Evolutionary conservation across 1,284 basidiomycete species (phyloP), one percentile per base, ranked within the genome.

Genomic region (Puccinia novopanici): DNA sequence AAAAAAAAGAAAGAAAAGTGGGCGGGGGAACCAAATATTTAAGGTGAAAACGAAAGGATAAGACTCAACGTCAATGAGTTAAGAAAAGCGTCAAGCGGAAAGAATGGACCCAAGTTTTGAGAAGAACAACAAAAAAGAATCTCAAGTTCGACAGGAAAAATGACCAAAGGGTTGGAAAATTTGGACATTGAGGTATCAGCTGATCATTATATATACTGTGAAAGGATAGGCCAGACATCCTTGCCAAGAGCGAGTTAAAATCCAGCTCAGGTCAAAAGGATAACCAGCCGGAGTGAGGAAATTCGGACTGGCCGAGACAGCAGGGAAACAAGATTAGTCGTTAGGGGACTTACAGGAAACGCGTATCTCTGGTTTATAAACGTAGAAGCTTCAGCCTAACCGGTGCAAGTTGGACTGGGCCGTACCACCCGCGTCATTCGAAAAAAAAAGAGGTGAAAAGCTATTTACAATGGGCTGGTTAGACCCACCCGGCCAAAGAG

Each of bases 231-330:
- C 4, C 50, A 52, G 50, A 15, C 50, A 52, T 52, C 50, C 50
- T 12, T 42, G 37, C 61, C 37, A 65, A 42, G 37, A 42, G 37
- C 37, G 37, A 65, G 42, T n/a, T 15, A 22, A n/a, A 65, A 37
- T 65, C 61, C 61, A 65, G 13, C 61, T 61, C 61, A 65, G 61
- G 61, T 42, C 61, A 17, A 65, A 65, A 65, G 61, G 13, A 40
- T 4, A 57, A 24, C n/a, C 37, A 42, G 61, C 22, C 61, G 17
- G 42, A 65, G 37, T 42, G 37, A 65, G 42, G 19, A 65, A 40
- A 42, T 6, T 37, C 27, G 37, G 59, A 30, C 30, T 61, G 59
- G 34, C 34, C 34, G 15, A 61, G 59, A 37, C 17, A 27, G 5
- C 8, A 65, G 12, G 61, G 13, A 19, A 42, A 42, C 34, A 65